phyloP scores from a whole-genome alignment of 2,329 filamentous ascomycete species.

The Talaromyces sp. region DNA sequence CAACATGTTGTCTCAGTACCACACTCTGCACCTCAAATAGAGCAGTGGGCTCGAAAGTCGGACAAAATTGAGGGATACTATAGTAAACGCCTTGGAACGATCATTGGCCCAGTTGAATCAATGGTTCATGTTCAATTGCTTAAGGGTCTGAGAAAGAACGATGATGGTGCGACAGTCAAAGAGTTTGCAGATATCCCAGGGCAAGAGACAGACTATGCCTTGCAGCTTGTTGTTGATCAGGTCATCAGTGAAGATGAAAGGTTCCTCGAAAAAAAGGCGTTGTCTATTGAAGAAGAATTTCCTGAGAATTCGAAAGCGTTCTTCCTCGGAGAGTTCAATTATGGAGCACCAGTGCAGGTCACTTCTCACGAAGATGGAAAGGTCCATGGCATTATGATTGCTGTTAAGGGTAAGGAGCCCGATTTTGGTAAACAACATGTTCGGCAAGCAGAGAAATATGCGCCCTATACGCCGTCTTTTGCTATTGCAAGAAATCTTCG shows the following conservation, averaged over 20 bases:
- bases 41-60: conserved; percentile 80
- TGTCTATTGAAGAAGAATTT: conserved; percentile 89
- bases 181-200: conserved; percentile 85
- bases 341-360: conserved; percentile 84
- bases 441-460: conserved; percentile 62
- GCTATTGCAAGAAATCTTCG: conserved; percentile 78
- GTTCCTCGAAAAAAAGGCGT: conserved; percentile 84
- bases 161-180: conserved; percentile 86
- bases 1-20: conserved; percentile 64
- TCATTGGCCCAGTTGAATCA: conserved; percentile 82
- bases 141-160: conserved; percentile 83
- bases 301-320: conserved; percentile 79
- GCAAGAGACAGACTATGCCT: conserved; percentile 83
- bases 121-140: conserved; percentile 91
- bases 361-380: conserved; percentile 69
- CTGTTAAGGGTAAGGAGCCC: conserved; percentile 67
- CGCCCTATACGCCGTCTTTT: conserved; percentile 80
- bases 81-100: conserved; percentile 83
- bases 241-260: conserved; percentile 88
- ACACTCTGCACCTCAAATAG: conserved; percentile 72
- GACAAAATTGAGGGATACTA: conserved; percentile 80
- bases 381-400: conserved; percentile 73
- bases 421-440: conserved; percentile 80
- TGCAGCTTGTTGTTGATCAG: conserved; percentile 83
- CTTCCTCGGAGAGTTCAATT: conserved; percentile 90